Percentiles rank a stretch among this genome's conserved stretches.
Conservation (phyloP, 2,329 filamentous ascomycete species). For the Fusarium sp. region DNA sequence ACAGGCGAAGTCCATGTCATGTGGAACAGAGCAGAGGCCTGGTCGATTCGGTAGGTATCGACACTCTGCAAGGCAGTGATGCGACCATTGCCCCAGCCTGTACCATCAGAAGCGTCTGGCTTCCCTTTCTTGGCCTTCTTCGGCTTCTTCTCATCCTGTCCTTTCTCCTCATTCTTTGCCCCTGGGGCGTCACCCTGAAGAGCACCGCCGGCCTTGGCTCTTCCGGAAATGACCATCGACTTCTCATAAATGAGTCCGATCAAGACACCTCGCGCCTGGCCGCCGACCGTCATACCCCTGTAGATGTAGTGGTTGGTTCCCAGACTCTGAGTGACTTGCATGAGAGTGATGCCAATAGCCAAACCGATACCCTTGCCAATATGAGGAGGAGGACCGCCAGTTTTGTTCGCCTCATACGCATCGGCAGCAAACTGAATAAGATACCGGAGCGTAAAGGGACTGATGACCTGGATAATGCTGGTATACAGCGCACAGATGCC, state of each 20-base stretch:
- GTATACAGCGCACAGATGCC: slow-evolving; percentile 80
- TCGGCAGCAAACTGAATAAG: slow-evolving; percentile 87
- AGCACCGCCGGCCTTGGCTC: slow-evolving; percentile 84
- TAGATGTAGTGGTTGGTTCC: slow-evolving; percentile 93
- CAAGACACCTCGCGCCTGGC: slow-evolving; percentile 81
- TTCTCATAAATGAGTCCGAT: slow-evolving; percentile 94
- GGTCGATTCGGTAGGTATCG: slow-evolving; percentile 92
- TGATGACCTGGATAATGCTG: slow-evolving; percentile 81
- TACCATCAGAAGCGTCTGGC: slow-evolving; percentile 67
- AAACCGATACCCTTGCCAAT: slow-evolving; percentile 84
- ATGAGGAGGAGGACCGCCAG: slow-evolving; percentile 66
- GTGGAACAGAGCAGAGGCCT: slow-evolving; percentile 89
- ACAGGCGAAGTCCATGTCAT: slow-evolving; percentile 90
- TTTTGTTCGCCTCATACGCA: slow-evolving; percentile 75
- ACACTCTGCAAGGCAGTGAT: slow-evolving; percentile 96
- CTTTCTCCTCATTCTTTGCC: slow-evolving; percentile 56
- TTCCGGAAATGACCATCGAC: slow-evolving; percentile 86
- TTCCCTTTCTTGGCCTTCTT: slow-evolving; percentile 55
- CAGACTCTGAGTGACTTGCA: slow-evolving; percentile 87
- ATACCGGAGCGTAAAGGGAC: slow-evolving; percentile 87
- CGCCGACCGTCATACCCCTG: slow-evolving; percentile 90
- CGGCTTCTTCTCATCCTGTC: slow-evolving; percentile 51
- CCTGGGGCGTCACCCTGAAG: slow-evolving; percentile 51
- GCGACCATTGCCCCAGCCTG: slow-evolving; percentile 92
- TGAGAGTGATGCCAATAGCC: slow-evolving; percentile 83